Conservation (phyloP, 805 yeast species). For the Wickerhamomyces sydowiorum region DNA sequence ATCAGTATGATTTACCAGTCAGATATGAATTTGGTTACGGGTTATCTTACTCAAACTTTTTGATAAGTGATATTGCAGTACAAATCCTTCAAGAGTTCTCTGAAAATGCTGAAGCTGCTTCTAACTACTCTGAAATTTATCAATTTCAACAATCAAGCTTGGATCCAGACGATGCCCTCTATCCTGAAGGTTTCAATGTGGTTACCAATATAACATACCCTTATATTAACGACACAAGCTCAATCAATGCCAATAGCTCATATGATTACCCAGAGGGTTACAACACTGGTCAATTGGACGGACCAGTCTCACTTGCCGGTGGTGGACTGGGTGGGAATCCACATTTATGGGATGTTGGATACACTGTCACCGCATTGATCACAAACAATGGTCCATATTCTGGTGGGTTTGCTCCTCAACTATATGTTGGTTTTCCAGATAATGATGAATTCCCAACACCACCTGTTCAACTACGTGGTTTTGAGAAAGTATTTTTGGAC, state of each 20-base stretch:
- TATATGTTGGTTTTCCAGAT: slow-evolving; percentile 44
- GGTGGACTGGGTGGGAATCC: slow-evolving; percentile 58
- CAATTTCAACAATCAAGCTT: slow-evolving; percentile 34
- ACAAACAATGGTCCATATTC: slow-evolving; percentile 38
- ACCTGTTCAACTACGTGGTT: slow-evolving; percentile 47
- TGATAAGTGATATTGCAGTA: slow-evolving; percentile 27
- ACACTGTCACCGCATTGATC: slow-evolving; percentile 37
- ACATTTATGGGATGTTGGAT: slow-evolving; percentile 46
- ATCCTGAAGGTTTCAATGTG: slow-evolving; percentile 43
- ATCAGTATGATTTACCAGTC: slow-evolving; percentile 43
- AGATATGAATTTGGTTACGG: slow-evolving; percentile 58
- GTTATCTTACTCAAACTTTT: slow-evolving; percentile 42
- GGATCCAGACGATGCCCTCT: slow-evolving; percentile 42
- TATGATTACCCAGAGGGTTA: slow-evolving; percentile 28
- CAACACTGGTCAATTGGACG: slow-evolving; percentile 17
- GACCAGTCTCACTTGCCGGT: slow-evolving; percentile 21
- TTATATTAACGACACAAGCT: slow-evolving; percentile 26
- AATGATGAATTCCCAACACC: slow-evolving; percentile 32
- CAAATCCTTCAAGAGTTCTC: slow-evolving; percentile 32
- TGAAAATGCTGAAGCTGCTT: slow-evolving; percentile 35
- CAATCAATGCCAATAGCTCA: slow-evolving; percentile 10
- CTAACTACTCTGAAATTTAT: slow-evolving; percentile 33
- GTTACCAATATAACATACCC: slow-evolving; percentile 47
- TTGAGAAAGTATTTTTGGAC: slow-evolving; percentile 42
- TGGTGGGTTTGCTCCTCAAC: slow-evolving; percentile 46